Evolutionary conservation across 305 asterid species (phyloP).

Genomic region (Fraxinus sp.): DNA sequence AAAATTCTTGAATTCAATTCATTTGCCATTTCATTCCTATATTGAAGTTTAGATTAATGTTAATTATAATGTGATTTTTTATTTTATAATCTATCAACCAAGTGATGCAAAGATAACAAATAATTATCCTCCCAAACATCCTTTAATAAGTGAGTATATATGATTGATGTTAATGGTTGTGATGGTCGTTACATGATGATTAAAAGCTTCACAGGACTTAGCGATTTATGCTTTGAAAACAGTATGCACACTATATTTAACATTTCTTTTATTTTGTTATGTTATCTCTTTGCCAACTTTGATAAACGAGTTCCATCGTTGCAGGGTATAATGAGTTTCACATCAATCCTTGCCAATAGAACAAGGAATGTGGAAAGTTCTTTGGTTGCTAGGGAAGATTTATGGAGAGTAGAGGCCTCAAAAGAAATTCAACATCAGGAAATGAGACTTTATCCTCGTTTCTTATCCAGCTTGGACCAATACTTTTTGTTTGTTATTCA

Average conservation of each 20-base stretch:
- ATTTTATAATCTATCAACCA: not conserved
- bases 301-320: conserved; percentile 1
- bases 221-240: no score
- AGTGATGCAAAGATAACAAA: conserved; percentile 7
- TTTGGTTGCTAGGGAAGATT: conserved; percentile 84
- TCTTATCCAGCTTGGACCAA: conserved; percentile 95
- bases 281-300: not conserved
- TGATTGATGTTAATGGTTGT: not conserved
- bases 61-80: no score
- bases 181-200: not conserved
- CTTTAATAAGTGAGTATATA: not conserved
- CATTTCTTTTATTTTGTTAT: no score
- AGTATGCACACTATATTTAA: no score
- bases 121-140: not conserved
- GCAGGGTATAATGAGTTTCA: conserved; percentile 77
- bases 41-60: no score
- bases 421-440: conserved; percentile 77
- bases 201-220: no score
- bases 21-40: no score
- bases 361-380: conserved; percentile 70
- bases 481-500: conserved; percentile 91
- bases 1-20: no score
- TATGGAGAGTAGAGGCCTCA: conserved; percentile 96
- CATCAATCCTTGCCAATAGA: no score
- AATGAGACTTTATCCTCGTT: conserved; percentile 74